Conservation (phyloP, 163 green algal genomes). For the Trebouxia gelatinosa region DNA sequence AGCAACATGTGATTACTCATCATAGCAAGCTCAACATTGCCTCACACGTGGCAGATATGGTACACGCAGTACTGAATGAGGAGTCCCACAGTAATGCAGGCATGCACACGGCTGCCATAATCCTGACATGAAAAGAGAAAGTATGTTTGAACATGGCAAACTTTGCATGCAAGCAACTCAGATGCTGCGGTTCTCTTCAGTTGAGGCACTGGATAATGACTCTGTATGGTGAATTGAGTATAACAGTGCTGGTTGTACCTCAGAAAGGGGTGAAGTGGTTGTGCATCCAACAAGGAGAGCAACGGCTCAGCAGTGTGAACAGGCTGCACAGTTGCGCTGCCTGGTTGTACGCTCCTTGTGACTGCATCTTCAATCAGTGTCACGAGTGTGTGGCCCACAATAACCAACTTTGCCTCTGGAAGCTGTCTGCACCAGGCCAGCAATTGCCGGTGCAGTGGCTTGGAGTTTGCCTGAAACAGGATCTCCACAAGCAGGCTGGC, state of each 20-base stretch:
- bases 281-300: not conserved
- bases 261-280: not conserved
- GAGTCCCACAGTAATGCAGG: too few species aligned
- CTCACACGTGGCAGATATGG: too few species aligned
- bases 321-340: conserved; percentile 11
- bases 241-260: not conserved
- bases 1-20: conserved; percentile 25
- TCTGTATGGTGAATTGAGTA: too few species aligned
- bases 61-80: too few species aligned
- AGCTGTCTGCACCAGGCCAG: not conserved
- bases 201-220: too few species aligned
- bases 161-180: too few species aligned
- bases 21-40: too few species aligned
- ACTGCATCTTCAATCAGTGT: not conserved
- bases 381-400: not conserved
- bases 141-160: too few species aligned
- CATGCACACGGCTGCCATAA: too few species aligned
- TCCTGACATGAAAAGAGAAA: too few species aligned
- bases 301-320: not conserved
- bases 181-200: too few species aligned
- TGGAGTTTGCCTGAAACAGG: conserved; percentile 1
- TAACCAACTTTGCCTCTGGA: not conserved
- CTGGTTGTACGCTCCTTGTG: not conserved
- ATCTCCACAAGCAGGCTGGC: not conserved
- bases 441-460: conserved; percentile 2